These are phyloP conservation scores for Flammula alnicola DNA, from an alignment of 1,284 basidiomycete genomes.

Conservation along the genomic window DNA sequence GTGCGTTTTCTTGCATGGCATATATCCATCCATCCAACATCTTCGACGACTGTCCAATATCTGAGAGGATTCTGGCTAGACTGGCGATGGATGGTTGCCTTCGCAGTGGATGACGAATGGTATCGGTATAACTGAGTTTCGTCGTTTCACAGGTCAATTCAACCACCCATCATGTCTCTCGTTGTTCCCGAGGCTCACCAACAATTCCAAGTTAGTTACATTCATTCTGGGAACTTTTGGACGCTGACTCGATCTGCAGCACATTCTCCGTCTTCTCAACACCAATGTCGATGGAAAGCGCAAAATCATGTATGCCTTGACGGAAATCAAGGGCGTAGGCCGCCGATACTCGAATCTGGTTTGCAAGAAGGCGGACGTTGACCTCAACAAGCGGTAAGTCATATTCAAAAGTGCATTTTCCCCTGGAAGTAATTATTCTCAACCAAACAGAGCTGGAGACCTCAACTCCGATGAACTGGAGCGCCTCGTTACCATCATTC, in stretches of 20 bases:
- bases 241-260: constrained; percentile 49
- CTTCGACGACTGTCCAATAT: background rate
- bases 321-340: constrained; percentile 99
- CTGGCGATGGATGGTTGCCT: constrained; percentile 15
- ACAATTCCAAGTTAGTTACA: constrained; percentile 80
- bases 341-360: constrained; percentile 98
- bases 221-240: background rate
- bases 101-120: constrained; percentile 11
- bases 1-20: constrained; percentile 4
- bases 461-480: constrained; percentile 83
- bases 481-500: constrained; percentile 99
- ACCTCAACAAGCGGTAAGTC: constrained; percentile 97
- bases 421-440: constrained; percentile 30
- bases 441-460: constrained; percentile 43
- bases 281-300: constrained; percentile 99
- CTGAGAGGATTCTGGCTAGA: constrained; percentile 1
- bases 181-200: constrained; percentile 91
- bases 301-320: constrained; percentile 98
- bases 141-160: constrained; percentile 5
- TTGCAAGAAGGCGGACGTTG: constrained; percentile 99
- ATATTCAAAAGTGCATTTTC: constrained; percentile 27
- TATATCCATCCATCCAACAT: background rate
- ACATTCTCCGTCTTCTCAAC: constrained; percentile 98
- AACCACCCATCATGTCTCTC: constrained; percentile 75
- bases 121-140: background rate